Conservation (phyloP, 2,329 filamentous ascomycete genomes). For the Emydomyces testavorans region DNA sequence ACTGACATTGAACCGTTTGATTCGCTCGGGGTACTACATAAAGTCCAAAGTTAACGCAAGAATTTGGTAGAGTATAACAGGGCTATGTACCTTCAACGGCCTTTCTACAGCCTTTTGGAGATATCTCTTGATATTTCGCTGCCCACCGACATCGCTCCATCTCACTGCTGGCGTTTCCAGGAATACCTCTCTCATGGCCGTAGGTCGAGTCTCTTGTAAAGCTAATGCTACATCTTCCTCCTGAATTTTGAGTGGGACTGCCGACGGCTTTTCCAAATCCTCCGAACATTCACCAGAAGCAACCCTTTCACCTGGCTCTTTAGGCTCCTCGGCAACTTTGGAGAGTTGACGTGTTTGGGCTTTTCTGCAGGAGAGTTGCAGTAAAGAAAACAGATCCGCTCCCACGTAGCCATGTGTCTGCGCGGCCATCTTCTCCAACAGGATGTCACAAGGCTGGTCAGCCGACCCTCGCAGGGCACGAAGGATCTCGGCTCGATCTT, state of each 20-base stretch:
- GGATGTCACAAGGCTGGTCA: slow-evolving; percentile 40
- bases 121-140: slow-evolving; percentile 61
- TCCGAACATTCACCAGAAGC: neutral
- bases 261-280: slow-evolving; percentile 1
- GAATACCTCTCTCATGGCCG: slow-evolving; percentile 79
- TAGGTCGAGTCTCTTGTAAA: slow-evolving; percentile 59
- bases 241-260: slow-evolving; percentile 23
- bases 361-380: slow-evolving; percentile 42
- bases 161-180: slow-evolving; percentile 74
- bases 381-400: slow-evolving; percentile 58
- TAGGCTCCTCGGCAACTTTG: slow-evolving; percentile 7
- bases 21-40: slow-evolving; percentile 38
- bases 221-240: slow-evolving; percentile 39
- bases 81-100: slow-evolving; percentile 42
- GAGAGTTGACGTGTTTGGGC: slow-evolving; percentile 25
- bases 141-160: slow-evolving; percentile 83
- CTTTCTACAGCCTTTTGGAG: slow-evolving; percentile 49
- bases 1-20: slow-evolving; percentile 42
- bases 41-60: neutral
- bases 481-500: slow-evolving; percentile 62
- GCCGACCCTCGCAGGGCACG: slow-evolving; percentile 44
- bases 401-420: slow-evolving; percentile 81
- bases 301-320: neutral
- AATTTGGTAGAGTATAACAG: neutral
- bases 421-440: slow-evolving; percentile 53